Percentiles rank a stretch among this genome's conserved stretches.
These are phyloP conservation scores for Iris macrosiphon DNA, from an alignment of 106 monocot genomes.

Conservation along the genomic window DNA sequence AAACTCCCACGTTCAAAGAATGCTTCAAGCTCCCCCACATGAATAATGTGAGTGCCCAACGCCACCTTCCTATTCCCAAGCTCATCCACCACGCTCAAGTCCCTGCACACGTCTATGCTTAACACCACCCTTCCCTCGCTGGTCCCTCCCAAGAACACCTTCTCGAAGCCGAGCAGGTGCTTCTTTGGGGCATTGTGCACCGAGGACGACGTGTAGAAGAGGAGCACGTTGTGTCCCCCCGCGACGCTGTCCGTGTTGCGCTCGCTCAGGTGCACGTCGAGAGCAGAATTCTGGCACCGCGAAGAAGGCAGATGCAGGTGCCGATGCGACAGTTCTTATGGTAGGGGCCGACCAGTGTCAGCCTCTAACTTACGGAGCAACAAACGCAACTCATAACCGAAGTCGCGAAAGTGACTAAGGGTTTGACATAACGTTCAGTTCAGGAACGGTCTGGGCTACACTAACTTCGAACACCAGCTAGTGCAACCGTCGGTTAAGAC, in stretches of 20 bases:
- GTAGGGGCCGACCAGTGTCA: conserved; percentile 70
- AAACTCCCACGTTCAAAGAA: conserved; percentile 62
- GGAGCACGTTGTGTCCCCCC: conserved; percentile 68
- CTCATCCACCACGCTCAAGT: conserved; percentile 82
- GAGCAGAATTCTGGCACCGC: conserved; percentile 43
- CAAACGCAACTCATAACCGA: conserved; percentile 56
- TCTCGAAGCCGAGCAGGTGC: conserved; percentile 85
- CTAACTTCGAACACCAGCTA: conserved; percentile 41
- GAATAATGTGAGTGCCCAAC: conserved; percentile 69
- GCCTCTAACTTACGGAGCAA: conserved; percentile 68
- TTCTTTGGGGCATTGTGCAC: conserved; percentile 69
- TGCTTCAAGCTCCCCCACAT: conserved; percentile 82
- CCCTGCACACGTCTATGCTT: conserved; percentile 78
- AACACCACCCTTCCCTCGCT: conserved; percentile 47
- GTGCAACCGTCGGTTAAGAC: conserved; percentile 46
- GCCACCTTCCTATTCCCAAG: conserved; percentile 63
- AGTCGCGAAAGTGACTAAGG: conserved; percentile 71
- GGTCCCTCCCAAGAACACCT: conserved; percentile 36
- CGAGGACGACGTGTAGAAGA: conserved; percentile 66
- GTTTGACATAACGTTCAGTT: conserved; percentile 84
- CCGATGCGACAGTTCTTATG: conserved; percentile 74
- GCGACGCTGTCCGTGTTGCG: conserved; percentile 36
- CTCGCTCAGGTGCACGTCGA: conserved; percentile 54
- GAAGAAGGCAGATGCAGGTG: conserved; percentile 45
- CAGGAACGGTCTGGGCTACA: conserved; percentile 88